A percentile compares a stretch with the other conserved stretches of the same genome.
Conservation (phyloP, 371 early-diverging fungal species). For the Chytridium lagenaria region DNA sequence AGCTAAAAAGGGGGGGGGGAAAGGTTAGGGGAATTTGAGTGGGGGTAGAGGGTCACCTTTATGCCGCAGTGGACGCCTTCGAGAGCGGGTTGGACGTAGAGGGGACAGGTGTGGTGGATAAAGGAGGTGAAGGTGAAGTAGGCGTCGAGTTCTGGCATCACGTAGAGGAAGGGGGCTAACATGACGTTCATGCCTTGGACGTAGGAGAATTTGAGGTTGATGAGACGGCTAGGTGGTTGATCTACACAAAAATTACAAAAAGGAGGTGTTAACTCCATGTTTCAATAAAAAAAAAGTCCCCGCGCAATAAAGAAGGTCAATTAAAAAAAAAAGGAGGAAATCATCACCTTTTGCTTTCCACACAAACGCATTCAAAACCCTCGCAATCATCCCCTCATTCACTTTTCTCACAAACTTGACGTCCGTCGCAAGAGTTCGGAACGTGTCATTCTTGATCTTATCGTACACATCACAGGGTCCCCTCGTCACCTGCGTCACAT, state of each 20-base stretch:
- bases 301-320: background rate
- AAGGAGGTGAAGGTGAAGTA: conserved; percentile 85
- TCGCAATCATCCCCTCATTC: conserved; percentile 75
- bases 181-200: conserved; percentile 97
- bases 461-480: conserved; percentile 74
- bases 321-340: conserved; percentile 17
- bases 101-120: conserved; percentile 83
- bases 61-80: conserved; percentile 92
- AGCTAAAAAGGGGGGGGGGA: too few relatives aligned
- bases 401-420: conserved; percentile 72
- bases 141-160: conserved; percentile 91
- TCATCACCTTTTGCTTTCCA: conserved; percentile 63
- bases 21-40: too few relatives aligned
- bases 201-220: conserved; percentile 73
- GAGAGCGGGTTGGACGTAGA: conserved; percentile 89
- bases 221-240: conserved; percentile 49
- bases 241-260: conserved; percentile 29
- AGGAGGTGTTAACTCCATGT: background rate
- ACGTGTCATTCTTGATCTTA: conserved; percentile 91
- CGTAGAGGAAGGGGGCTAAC: conserved; percentile 89
- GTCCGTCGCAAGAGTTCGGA: conserved; percentile 87
- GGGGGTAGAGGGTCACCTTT: conserved; percentile 70
- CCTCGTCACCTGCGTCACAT: conserved; percentile 70
- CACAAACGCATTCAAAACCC: conserved; percentile 89
- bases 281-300: background rate